Evolutionary conservation across 2,329 filamentous ascomycete genomes (phyloP).

Genomic region (Sporothrix brasiliensis): DNA sequence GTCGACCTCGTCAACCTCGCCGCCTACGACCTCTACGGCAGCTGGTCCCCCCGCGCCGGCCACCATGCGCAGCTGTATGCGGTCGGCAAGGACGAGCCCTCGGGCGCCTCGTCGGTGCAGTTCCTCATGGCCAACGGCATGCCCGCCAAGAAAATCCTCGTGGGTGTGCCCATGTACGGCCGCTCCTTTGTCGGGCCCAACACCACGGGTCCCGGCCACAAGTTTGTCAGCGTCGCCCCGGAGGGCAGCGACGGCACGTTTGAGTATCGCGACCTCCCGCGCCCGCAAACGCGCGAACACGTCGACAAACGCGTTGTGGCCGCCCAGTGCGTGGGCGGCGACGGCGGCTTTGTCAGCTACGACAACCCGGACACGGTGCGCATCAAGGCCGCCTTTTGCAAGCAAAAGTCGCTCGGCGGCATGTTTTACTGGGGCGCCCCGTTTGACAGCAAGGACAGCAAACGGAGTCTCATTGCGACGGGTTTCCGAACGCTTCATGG

Average conservation of each 20-base stretch:
- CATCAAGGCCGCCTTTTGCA: slow-evolving; percentile 74
- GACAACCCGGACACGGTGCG: slow-evolving; percentile 76
- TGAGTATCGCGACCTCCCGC: slow-evolving; percentile 72
- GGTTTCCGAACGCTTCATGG: slow-evolving; percentile 63
- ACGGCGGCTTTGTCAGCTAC: slow-evolving; percentile 78
- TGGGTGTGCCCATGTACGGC: slow-evolving; percentile 76
- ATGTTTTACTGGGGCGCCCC: slow-evolving; percentile 84
- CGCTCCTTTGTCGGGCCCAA: slow-evolving; percentile 66
- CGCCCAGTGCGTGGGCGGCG: slow-evolving; percentile 71
- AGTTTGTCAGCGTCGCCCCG: slow-evolving; percentile 58
- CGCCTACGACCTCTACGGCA: slow-evolving; percentile 77
- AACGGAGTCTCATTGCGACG: slow-evolving; percentile 60
- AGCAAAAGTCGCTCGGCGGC: slow-evolving; percentile 70
- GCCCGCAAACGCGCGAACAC: slow-evolving; percentile 62
- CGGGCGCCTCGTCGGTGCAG: slow-evolving; percentile 66
- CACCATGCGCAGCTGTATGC: slow-evolving; percentile 77
- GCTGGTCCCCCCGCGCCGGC: slow-evolving; percentile 68
- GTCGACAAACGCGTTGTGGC: slow-evolving; percentile 69
- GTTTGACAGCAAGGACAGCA: slow-evolving; percentile 63
- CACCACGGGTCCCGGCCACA: slow-evolving; percentile 65
- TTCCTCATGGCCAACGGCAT: slow-evolving; percentile 69
- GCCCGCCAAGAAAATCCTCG: slow-evolving; percentile 68
- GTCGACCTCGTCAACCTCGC: slow-evolving; percentile 78
- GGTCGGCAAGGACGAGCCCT: slow-evolving; percentile 62
- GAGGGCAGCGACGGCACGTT: slow-evolving; percentile 67